Base-by-base conservation (phyloP, 805 yeast genomes). In the Ogataea kodamae region DNA sequence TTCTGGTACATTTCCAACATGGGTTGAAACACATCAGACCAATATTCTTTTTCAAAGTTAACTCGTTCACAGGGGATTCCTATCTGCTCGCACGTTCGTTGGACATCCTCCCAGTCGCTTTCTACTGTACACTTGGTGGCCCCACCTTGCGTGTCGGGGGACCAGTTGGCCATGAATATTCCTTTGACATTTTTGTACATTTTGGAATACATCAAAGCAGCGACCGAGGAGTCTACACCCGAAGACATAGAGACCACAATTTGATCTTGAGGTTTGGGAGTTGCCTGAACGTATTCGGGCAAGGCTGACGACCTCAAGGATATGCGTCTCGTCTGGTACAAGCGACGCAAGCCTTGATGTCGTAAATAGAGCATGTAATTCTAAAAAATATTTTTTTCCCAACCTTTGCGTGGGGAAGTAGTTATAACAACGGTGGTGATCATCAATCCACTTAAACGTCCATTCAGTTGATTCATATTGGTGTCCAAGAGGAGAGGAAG, bases 141-240 rank as follows among this genome's bases (percentile, higher is more conserved):
- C 11, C 51, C 54, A 9, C 46, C 46, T 25, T 46, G 30, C 10
- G 57, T 45, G 35, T 55, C 65, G 35, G 51, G 41, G 23, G 77
- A 67, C 97, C 97, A 92, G 61, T 92, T 92, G 24, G 87, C 83
- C 97, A 92, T 92, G 59, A 84, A 90, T 2, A 92, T 68, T 0
- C 97, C 98, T 27, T 69, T 59, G 2, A 84, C 92, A 28, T 82
- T 75, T 11, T 64, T 62, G 46, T 70, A 74, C 20, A 62, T 53
- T n/a, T 65, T 59, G 5, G 85, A 65, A 46, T 68, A 78, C 40
- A 58, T 50, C 28, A 57, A 37, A 0, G 97, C 97, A 3, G 83
- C 74, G 1, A 89, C 87, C 1, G 96, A 81, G 0, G 97, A 89
- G 58, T 92, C 98, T 1, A 92, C 97, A 0, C 98, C 98, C 0